Evolutionary conservation across 768 basidiomycete species (phyloP).

Genomic region (Cytidiella melzeri): DNA sequence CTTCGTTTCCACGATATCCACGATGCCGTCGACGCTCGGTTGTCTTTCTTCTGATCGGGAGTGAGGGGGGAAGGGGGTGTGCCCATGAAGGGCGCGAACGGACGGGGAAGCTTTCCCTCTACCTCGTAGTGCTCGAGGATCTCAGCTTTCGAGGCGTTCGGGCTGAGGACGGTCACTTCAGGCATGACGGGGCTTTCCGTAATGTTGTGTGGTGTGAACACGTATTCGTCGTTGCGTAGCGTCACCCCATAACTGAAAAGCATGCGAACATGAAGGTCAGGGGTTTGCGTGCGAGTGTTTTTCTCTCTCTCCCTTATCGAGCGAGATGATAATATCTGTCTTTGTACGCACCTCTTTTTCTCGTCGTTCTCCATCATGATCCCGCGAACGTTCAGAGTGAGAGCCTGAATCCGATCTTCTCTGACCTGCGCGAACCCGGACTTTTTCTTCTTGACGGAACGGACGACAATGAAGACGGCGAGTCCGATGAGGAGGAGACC

Average conservation of each 20-base stretch:
- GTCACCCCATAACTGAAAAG: constrained; percentile 6
- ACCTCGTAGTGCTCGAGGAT: constrained; percentile 39
- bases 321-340: too few species aligned
- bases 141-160: constrained; percentile 33
- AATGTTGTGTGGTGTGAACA: constrained; percentile 39
- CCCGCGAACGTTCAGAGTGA: constrained; percentile 46
- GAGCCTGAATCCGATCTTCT: constrained; percentile 24
- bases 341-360: constrained; percentile 15
- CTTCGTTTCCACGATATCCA: constrained; percentile 18
- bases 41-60: constrained; percentile 3
- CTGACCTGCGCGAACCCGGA: constrained; percentile 30
- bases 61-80: constrained; percentile 14
- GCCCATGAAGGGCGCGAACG: constrained; percentile 33
- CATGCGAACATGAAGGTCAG: not conserved
- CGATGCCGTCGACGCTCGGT: constrained; percentile 13
- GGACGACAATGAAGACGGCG: constrained; percentile 37
- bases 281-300: too few species aligned
- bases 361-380: constrained; percentile 31
- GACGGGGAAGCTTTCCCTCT: constrained; percentile 35
- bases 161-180: constrained; percentile 36
- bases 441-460: constrained; percentile 36
- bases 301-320: too few species aligned
- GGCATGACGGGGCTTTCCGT: constrained; percentile 48
- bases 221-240: constrained; percentile 5
- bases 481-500: constrained; percentile 35